A percentile compares a stretch with the other conserved stretches of the same genome.
These are phyloP conservation scores for Colletotrichum spinosum DNA, from an alignment of 2,329 filamentous ascomycete genomes.

Conservation along the genomic window DNA sequence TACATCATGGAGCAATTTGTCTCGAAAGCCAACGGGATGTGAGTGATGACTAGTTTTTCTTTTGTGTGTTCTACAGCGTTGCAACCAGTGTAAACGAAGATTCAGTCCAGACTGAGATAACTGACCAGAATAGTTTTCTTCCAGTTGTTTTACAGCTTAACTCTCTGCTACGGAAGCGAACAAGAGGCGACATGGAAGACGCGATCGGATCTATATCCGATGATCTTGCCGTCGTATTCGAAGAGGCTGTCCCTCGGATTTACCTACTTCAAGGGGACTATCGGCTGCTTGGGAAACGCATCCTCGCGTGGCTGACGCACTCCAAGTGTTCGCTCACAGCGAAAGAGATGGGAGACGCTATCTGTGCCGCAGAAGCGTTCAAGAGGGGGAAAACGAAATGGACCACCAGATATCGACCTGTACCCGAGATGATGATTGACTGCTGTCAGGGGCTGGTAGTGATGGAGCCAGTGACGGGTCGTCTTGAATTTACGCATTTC, in stretches of 20 bases:
- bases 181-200: constrained; percentile 4
- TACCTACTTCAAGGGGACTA: not conserved
- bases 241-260: not conserved
- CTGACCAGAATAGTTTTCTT: not conserved
- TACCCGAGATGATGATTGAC: not conserved
- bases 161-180: not conserved
- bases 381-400: not conserved
- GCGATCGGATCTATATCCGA: not conserved
- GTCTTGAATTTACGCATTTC: not conserved
- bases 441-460: not conserved
- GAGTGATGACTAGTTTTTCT: not conserved
- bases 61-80: not conserved
- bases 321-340: not conserved
- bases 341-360: not conserved
- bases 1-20: not conserved
- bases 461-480: not conserved
- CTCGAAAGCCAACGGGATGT: not conserved
- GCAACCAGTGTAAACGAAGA: too few species aligned
- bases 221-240: not conserved
- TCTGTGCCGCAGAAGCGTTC: not conserved
- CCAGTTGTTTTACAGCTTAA: not conserved
- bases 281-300: not conserved
- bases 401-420: not conserved
- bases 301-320: not conserved
- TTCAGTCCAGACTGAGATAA: too few species aligned